Conservation (phyloP, 805 yeast genomes). For the Zygosaccharomyces lentus region DNA sequence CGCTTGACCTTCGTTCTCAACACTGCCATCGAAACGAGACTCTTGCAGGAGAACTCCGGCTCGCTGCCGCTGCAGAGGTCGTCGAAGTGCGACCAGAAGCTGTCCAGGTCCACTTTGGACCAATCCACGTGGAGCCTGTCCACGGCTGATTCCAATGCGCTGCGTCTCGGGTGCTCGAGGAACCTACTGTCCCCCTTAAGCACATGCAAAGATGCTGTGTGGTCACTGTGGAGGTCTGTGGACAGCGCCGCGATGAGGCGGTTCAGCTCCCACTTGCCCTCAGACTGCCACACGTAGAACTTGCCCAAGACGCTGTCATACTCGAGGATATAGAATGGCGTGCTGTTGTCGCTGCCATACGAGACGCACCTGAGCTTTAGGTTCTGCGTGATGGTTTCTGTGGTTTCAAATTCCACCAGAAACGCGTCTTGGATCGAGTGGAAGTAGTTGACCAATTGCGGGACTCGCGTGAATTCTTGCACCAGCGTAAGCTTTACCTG, state of each 20-base stretch:
- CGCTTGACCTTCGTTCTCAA: slow-evolving; percentile 20
- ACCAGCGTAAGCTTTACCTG: slow-evolving; percentile 26
- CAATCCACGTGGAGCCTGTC: slow-evolving; percentile 23
- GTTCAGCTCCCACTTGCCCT: slow-evolving; percentile 27
- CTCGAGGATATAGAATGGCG: slow-evolving; percentile 29
- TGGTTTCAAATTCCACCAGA: slow-evolving; percentile 23
- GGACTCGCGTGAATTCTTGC: slow-evolving; percentile 12
- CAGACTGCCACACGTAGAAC: slow-evolving; percentile 29
- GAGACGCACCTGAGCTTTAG: slow-evolving; percentile 24
- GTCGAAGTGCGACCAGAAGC: slow-evolving; percentile 22
- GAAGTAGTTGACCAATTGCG: slow-evolving; percentile 18
- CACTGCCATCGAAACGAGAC: slow-evolving; percentile 25
- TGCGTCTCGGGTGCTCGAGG: slow-evolving; percentile 10
- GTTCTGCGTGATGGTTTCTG: slow-evolving; percentile 31
- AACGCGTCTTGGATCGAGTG: slow-evolving; percentile 26
- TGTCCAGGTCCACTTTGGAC: slow-evolving; percentile 14
- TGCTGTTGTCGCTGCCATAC: slow-evolving; percentile 13
- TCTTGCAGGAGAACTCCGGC: slow-evolving; percentile 18
- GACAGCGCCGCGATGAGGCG: slow-evolving; percentile 20
- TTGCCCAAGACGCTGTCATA: slow-evolving; percentile 21
- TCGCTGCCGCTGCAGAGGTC: neutral
- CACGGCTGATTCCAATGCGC: slow-evolving; percentile 11
- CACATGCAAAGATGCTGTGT: slow-evolving; percentile 1
- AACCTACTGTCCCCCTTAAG: slow-evolving; percentile 11
- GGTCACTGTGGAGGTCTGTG: slow-evolving; percentile 1